Conservation (phyloP, 2,329 filamentous ascomycete species). For the Epichloe coenophiala region DNA sequence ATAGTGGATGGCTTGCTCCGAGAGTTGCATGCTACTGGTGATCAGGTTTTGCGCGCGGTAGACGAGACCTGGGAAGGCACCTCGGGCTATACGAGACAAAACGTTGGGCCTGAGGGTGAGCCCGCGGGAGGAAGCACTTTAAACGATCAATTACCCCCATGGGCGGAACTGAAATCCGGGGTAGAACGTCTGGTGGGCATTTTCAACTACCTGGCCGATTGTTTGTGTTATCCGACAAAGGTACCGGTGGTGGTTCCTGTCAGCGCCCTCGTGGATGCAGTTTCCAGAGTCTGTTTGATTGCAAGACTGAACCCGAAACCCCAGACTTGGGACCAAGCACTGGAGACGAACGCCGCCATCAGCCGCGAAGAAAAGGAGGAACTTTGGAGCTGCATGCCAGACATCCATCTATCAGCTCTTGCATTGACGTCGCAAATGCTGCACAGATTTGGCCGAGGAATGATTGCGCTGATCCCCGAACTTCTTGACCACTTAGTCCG, state of each 20-base stretch:
- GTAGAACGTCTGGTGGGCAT: conserved; percentile 54
- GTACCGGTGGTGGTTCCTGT: conserved; percentile 53
- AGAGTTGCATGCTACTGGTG: conserved; percentile 55
- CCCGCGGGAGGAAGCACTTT: conserved; percentile 32
- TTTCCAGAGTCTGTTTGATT: conserved; percentile 57
- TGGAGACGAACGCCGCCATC: conserved; percentile 59
- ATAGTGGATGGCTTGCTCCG: conserved; percentile 47
- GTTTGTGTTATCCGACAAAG: conserved; percentile 51
- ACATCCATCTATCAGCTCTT: conserved; percentile 60
- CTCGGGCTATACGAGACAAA: conserved; percentile 31
- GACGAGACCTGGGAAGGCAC: conserved; percentile 70
- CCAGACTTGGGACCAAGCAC: conserved; percentile 32
- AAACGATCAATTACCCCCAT: conserved; percentile 45
- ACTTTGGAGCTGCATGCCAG: conserved; percentile 59
- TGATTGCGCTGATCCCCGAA: conserved; percentile 46
- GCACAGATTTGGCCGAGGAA: conserved; percentile 42
- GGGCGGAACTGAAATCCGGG: conserved; percentile 63
- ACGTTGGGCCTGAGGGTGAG: conserved; percentile 31
- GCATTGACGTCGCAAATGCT: conserved; percentile 44
- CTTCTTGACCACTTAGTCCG: conserved; percentile 59
- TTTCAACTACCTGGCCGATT: conserved; percentile 49
- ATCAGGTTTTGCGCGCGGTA: conserved; percentile 66
- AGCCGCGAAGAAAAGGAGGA: conserved; percentile 70
- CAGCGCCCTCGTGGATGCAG: conserved; percentile 52
- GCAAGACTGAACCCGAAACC: conserved; percentile 35